Evolutionary conservation across 108 stramenopile species (phyloP).

Genomic region (Seminavis robusta): DNA sequence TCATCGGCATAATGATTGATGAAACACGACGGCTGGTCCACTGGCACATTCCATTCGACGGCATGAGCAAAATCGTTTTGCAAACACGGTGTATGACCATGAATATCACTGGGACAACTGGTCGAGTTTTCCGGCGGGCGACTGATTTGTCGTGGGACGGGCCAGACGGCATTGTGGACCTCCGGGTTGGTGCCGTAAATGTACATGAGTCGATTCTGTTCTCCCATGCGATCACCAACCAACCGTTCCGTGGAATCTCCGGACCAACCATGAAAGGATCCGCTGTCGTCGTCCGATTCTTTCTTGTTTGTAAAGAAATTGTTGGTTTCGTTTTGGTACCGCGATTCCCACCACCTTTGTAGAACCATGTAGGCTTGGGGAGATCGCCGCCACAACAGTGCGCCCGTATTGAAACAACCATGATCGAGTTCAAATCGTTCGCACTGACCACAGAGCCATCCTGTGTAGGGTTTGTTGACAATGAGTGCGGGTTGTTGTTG

Average conservation of each 20-base stretch:
- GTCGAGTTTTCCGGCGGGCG: background rate
- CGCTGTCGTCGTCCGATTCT: background rate
- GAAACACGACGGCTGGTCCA: conserved; percentile 1
- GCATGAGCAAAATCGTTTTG: conserved; percentile 10
- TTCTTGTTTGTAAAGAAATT: too few species aligned
- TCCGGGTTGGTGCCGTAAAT: conserved; percentile 16
- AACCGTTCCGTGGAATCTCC: background rate
- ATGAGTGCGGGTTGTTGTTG: conserved; percentile 12
- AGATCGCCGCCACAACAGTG: conserved; percentile 22
- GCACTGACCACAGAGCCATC: conserved; percentile 23
- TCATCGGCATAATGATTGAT: conserved; percentile 5
- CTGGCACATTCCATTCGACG: conserved; percentile 9
- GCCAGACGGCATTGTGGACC: conserved; percentile 14
- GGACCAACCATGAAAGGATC: background rate
- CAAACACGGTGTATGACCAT: conserved; percentile 15
- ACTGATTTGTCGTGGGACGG: conserved; percentile 15
- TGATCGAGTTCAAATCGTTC: conserved; percentile 20
- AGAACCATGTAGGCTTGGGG: conserved; percentile 2
- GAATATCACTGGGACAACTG: background rate
- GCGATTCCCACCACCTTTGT: conserved; percentile 23
- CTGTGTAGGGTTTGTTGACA: conserved; percentile 27
- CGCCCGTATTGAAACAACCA: conserved; percentile 32
- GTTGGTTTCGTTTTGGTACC: conserved; percentile 5
- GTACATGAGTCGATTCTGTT: conserved; percentile 23
- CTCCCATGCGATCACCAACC: conserved; percentile 17